Percentiles rank a stretch among this genome's conserved stretches.
Conservation (phyloP, 345 rosid species). For the Excoecaria cochinchinensis region DNA sequence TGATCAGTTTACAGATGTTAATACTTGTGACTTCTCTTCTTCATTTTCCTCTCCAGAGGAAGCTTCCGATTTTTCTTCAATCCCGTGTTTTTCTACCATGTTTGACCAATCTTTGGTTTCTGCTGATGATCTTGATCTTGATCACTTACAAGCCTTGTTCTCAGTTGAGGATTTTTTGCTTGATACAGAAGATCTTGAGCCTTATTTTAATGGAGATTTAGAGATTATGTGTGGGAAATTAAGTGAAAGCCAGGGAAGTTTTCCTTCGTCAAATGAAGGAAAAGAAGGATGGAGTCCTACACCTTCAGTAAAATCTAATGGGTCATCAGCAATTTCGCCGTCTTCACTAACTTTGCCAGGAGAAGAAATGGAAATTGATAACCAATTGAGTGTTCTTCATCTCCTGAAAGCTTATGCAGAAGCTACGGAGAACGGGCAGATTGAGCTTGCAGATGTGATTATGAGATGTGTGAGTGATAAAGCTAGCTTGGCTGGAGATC, state of each 20-base stretch:
- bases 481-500: slow-evolving; percentile 40
- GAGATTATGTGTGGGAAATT: slow-evolving; percentile 5
- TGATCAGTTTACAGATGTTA: slow-evolving; percentile 11
- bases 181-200: slow-evolving; percentile 22
- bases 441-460: slow-evolving; percentile 42
- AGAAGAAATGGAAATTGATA: slow-evolving; percentile 30
- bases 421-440: slow-evolving; percentile 35
- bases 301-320: slow-evolving; percentile 31
- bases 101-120: slow-evolving; percentile 14
- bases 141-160: slow-evolving; percentile 6
- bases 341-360: slow-evolving; percentile 24
- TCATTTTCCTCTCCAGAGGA: slow-evolving; percentile 25
- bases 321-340: slow-evolving; percentile 15
- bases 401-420: slow-evolving; percentile 45
- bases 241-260: slow-evolving; percentile 22
- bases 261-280: slow-evolving; percentile 16
- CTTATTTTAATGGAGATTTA: slow-evolving; percentile 17
- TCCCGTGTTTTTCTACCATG: slow-evolving; percentile 16
- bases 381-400: slow-evolving; percentile 30
- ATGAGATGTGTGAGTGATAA: slow-evolving; percentile 33
- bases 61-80: slow-evolving; percentile 12
- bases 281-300: slow-evolving; percentile 37
- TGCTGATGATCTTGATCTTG: slow-evolving; percentile 5
- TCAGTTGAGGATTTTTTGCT: slow-evolving; percentile 26
- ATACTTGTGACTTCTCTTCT: slow-evolving; percentile 27